Percentiles rank a stretch among this genome's conserved stretches.
Conservation (phyloP, 176 grass and related monocot species). For the Dactylis glomerata region DNA sequence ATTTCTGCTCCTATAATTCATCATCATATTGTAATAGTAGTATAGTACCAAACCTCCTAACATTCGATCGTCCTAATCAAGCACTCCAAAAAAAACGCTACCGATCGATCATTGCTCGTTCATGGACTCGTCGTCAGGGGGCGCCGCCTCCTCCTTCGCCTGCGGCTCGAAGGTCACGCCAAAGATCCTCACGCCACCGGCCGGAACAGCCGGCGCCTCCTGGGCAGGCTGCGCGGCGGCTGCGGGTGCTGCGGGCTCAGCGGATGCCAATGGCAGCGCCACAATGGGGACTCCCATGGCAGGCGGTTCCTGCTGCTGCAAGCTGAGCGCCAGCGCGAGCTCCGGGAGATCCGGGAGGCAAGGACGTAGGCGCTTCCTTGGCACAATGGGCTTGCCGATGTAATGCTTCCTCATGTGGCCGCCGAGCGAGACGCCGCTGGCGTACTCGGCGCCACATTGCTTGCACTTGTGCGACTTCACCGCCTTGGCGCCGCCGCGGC, state of each 20-base stretch:
- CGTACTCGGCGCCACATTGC: not conserved
- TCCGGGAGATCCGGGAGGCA: not conserved
- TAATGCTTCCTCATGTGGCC: slow-evolving; percentile 52
- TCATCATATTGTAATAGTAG: not conserved
- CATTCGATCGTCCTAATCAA: not conserved
- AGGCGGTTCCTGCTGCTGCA: not conserved
- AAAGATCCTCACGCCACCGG: slow-evolving; percentile 14
- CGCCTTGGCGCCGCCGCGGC: not conserved
- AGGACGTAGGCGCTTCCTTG: not conserved
- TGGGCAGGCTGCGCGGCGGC: not conserved
- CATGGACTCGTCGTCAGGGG: not conserved
- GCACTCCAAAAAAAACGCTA: not conserved
- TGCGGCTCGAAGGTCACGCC: slow-evolving; percentile 6
- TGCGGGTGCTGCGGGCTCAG: not conserved
- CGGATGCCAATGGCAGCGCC: not conserved
- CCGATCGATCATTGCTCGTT: not conserved
- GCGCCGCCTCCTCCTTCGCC: not conserved
- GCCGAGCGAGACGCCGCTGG: slow-evolving; percentile 22
- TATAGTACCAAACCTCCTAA: not conserved
- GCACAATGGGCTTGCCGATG: not conserved
- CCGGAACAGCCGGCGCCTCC: not conserved
- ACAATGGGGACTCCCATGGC: not conserved
- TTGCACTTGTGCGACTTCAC: not conserved
- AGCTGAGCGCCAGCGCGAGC: not conserved
- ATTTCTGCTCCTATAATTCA: not conserved